A percentile compares a stretch with the other conserved stretches of the same genome.
phyloP scores from a whole-genome alignment of 495 filamentous ascomycete genomes.

The Glonium stellatum region DNA sequence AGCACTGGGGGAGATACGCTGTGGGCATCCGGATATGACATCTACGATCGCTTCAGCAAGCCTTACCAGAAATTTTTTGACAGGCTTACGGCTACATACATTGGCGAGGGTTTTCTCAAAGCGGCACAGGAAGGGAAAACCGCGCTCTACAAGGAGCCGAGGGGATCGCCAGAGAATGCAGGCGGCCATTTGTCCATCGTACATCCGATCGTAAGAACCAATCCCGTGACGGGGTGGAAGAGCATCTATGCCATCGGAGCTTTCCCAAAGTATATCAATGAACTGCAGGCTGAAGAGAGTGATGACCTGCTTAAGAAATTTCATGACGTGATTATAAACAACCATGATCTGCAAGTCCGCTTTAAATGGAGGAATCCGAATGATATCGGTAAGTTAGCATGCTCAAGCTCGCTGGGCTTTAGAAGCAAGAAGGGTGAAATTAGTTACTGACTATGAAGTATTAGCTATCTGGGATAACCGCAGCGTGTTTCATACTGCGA shows the following conservation, averaged over 20 bases:
- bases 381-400: slow-evolving; percentile 9
- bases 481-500: slow-evolving; percentile 5
- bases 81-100: slow-evolving; percentile 57
- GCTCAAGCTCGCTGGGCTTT: not conserved
- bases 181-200: slow-evolving; percentile 56
- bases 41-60: slow-evolving; percentile 68
- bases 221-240: slow-evolving; percentile 76
- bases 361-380: slow-evolving; percentile 9
- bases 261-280: slow-evolving; percentile 60
- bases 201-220: slow-evolving; percentile 69
- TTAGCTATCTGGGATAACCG: slow-evolving; percentile 17
- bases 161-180: slow-evolving; percentile 61
- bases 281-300: not conserved
- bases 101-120: slow-evolving; percentile 52
- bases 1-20: slow-evolving; percentile 64
- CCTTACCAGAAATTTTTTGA: slow-evolving; percentile 62
- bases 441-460: not conserved
- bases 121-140: slow-evolving; percentile 49
- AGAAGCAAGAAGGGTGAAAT: not conserved
- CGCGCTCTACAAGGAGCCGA: slow-evolving; percentile 40
- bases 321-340: not conserved
- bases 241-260: slow-evolving; percentile 57
- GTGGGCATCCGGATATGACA: slow-evolving; percentile 71
- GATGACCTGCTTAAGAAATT: slow-evolving; percentile 1
- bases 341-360: slow-evolving; percentile 11